Conservation (phyloP, 345 rosid genomes). For the Melaleuca quinquenervia region DNA sequence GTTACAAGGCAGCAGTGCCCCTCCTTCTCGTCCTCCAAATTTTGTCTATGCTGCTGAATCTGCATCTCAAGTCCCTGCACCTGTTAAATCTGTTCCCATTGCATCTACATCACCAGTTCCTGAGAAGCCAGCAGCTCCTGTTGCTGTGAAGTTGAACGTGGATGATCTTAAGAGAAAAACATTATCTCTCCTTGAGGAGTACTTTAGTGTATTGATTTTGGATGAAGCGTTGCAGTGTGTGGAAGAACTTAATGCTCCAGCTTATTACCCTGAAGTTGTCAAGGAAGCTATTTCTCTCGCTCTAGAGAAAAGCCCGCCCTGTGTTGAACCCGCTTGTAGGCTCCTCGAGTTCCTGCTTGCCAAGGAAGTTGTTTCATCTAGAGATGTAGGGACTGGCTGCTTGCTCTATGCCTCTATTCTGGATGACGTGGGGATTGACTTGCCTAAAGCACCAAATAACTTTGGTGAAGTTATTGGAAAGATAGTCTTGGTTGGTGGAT, state of each 20-base stretch:
- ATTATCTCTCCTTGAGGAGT: conserved; percentile 60
- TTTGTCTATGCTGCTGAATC: conserved; percentile 6
- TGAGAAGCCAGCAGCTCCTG: conserved; percentile 18
- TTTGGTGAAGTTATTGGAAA: conserved; percentile 71
- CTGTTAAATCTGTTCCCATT: conserved; percentile 12
- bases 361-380: conserved; percentile 33
- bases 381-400: conserved; percentile 56
- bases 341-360: conserved; percentile 39
- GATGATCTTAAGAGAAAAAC: conserved; percentile 58
- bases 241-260: conserved; percentile 55
- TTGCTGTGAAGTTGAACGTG: conserved; percentile 17
- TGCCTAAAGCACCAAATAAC: conserved; percentile 65
- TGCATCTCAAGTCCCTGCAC: background rate
- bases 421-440: conserved; percentile 74
- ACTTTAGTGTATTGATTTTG: conserved; percentile 35
- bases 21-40: conserved; percentile 10
- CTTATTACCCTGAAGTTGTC: conserved; percentile 62
- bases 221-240: conserved; percentile 75
- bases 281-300: conserved; percentile 74
- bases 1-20: conserved; percentile 42
- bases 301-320: conserved; percentile 59
- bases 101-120: conserved; percentile 11
- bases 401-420: conserved; percentile 50
- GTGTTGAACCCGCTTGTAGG: conserved; percentile 31
- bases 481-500: conserved; percentile 28